phyloP scores from a whole-genome alignment of 1,284 basidiomycete genomes.

The Ustilago sp. region DNA sequence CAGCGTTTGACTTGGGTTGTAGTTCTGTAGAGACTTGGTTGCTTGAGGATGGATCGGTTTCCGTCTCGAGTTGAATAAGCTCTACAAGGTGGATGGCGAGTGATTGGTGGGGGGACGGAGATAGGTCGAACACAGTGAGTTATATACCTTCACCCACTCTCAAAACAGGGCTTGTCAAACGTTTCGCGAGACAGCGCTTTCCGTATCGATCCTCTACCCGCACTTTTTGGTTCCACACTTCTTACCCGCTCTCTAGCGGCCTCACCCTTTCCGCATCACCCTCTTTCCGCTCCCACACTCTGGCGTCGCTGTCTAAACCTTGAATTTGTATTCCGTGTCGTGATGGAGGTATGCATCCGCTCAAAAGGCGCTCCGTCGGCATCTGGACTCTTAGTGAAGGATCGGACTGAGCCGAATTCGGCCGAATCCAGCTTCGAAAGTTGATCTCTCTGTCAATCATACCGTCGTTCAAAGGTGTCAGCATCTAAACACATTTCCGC shows the following conservation, averaged over 20 bases:
- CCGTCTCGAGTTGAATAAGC: too few relatives aligned
- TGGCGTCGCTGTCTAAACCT: background rate
- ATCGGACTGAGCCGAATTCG: slow-evolving; percentile 37
- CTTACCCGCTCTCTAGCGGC: too few relatives aligned
- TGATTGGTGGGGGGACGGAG: background rate
- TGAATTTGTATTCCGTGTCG: background rate
- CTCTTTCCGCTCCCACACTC: too few relatives aligned
- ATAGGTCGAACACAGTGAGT: background rate
- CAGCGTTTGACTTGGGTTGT: too few relatives aligned
- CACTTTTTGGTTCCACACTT: too few relatives aligned
- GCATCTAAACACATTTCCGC: background rate
- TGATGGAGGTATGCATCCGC: background rate
- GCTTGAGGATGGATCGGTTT: too few relatives aligned
- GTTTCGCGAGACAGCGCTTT: too few relatives aligned
- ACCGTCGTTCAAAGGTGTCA: background rate
- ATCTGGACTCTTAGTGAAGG: slow-evolving; percentile 14
- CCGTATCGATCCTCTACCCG: too few relatives aligned
- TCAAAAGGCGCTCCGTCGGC: background rate
- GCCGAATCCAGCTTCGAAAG: slow-evolving; percentile 32
- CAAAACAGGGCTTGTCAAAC: too few relatives aligned
- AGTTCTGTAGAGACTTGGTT: too few relatives aligned
- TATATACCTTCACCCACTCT: too few relatives aligned
- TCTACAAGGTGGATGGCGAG: background rate
- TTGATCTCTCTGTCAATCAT: slow-evolving; percentile 24
- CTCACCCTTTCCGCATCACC: too few relatives aligned